Evolutionary conservation across 805 yeast species (phyloP).

Genomic region (Helenozyma rhizophorensis): DNA sequence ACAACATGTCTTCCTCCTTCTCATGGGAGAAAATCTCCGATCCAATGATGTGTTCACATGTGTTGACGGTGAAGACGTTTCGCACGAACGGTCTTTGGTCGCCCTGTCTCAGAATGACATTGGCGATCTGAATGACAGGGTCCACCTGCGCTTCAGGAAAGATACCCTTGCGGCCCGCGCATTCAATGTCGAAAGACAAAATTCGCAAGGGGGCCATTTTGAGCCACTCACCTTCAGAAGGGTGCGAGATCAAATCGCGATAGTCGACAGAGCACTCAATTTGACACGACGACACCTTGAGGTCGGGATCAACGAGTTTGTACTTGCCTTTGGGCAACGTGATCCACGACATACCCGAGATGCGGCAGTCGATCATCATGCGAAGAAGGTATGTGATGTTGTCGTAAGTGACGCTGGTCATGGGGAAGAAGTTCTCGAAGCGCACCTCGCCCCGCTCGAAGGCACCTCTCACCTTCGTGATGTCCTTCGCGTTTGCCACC

Average conservation of each 20-base stretch:
- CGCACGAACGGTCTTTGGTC: constrained; percentile 85
- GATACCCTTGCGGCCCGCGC: constrained; percentile 96
- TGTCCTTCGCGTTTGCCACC: constrained; percentile 59
- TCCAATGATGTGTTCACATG: constrained; percentile 92
- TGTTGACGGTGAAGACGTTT: constrained; percentile 87
- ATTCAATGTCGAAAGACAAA: constrained; percentile 93
- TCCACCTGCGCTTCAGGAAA: constrained; percentile 94
- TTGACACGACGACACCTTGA: constrained; percentile 73
- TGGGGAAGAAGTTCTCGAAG: constrained; percentile 58
- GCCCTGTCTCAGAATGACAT: constrained; percentile 83
- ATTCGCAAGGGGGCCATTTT: constrained; percentile 91
- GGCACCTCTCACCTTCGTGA: constrained; percentile 66
- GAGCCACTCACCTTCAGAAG: constrained; percentile 91
- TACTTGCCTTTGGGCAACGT: constrained; percentile 79
- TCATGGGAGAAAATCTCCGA: constrained; percentile 77
- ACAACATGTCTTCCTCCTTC: constrained; percentile 76
- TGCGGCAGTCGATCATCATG: constrained; percentile 87
- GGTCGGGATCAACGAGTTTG: constrained; percentile 33
- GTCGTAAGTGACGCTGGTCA: constrained; percentile 70
- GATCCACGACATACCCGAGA: constrained; percentile 97
- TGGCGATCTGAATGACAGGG: constrained; percentile 95
- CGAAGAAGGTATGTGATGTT: constrained; percentile 83
- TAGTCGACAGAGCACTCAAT: constrained; percentile 73
- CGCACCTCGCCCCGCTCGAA: constrained; percentile 80
- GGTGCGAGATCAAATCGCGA: constrained; percentile 66